These are phyloP conservation scores for Neurospora sp. DNA, from an alignment of 495 filamentous ascomycete genomes.

Conservation along the genomic window DNA sequence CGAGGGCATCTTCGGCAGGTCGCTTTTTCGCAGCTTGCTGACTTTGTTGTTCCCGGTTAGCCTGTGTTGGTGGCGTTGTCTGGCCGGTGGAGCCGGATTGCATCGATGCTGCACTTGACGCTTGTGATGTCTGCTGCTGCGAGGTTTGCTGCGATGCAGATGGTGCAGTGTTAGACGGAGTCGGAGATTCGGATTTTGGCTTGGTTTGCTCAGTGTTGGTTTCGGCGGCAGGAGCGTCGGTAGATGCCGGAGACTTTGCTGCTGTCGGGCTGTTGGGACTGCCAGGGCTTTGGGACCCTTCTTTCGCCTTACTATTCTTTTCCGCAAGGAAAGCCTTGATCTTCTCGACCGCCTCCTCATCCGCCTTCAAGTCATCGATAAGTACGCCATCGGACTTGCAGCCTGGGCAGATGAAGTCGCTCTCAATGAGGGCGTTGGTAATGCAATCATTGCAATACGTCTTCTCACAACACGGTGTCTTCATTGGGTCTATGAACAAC, in stretches of 20 bases:
- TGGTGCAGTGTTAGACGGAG: slow-evolving; percentile 12
- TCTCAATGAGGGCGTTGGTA: slow-evolving; percentile 92
- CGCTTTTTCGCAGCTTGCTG: slow-evolving; percentile 56
- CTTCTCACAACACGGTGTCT: slow-evolving; percentile 94
- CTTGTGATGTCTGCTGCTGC: slow-evolving; percentile 1
- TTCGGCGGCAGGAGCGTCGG: slow-evolving; percentile 11
- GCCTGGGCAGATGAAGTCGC: slow-evolving; percentile 88
- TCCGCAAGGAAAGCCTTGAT: slow-evolving; percentile 68
- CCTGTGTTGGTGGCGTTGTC: slow-evolving; percentile 5
- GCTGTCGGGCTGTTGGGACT: slow-evolving; percentile 10
- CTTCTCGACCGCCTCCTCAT: slow-evolving; percentile 67
- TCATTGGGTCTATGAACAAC: slow-evolving; percentile 93
- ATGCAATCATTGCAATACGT: slow-evolving; percentile 99
- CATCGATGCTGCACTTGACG: background rate
- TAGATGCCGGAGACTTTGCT: slow-evolving; percentile 20
- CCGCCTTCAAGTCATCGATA: slow-evolving; percentile 78
- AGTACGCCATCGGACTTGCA: slow-evolving; percentile 84
- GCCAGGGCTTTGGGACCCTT: slow-evolving; percentile 29
- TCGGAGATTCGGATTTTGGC: slow-evolving; percentile 29
- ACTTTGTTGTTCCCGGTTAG: slow-evolving; percentile 7
- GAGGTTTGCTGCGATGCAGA: slow-evolving; percentile 15
- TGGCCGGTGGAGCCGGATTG: background rate
- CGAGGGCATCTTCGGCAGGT: slow-evolving; percentile 61
- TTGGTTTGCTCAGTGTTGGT: slow-evolving; percentile 15
- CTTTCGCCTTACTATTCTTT: slow-evolving; percentile 50